phyloP scores from a whole-genome alignment of 768 basidiomycete genomes.

The Candolleomyces efflorescens region DNA sequence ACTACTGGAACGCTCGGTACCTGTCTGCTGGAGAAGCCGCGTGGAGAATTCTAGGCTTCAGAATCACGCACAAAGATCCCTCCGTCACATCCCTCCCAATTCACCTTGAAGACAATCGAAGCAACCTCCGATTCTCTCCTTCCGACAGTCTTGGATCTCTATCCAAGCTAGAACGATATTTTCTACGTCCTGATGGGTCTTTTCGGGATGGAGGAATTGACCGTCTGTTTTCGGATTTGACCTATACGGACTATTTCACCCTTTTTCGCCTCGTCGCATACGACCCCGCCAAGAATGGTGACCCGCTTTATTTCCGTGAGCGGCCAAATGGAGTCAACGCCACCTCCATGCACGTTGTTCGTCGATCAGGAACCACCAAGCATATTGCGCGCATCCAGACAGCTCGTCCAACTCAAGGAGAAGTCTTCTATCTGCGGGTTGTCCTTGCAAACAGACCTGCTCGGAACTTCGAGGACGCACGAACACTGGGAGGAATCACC shows the following conservation, averaged over 20 bases:
- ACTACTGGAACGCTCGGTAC: constrained; percentile 30
- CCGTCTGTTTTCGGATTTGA: background rate
- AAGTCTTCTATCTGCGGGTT: constrained; percentile 28
- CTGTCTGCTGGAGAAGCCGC: constrained; percentile 30
- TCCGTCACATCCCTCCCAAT: constrained; percentile 28
- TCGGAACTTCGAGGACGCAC: constrained; percentile 12
- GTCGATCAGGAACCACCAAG: background rate
- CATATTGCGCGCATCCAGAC: constrained; percentile 22
- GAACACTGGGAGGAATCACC: constrained; percentile 14
- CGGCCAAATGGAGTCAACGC: constrained; percentile 16
- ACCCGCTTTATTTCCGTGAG: constrained; percentile 7
- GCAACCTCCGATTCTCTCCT: constrained; percentile 20
- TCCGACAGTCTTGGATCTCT: constrained; percentile 7
- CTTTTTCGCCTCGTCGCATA: background rate
- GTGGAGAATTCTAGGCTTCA: constrained; percentile 32
- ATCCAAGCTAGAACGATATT: constrained; percentile 18
- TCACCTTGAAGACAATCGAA: constrained; percentile 19
- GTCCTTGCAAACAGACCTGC: constrained; percentile 19
- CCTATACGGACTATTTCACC: background rate
- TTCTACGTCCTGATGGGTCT: constrained; percentile 11
- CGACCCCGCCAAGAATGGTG: background rate
- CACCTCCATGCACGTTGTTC: background rate
- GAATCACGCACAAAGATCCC: constrained; percentile 30
- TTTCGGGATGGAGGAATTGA: background rate
- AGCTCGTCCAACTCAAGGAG: constrained; percentile 23